A percentile compares a stretch with the other conserved stretches of the same genome.
Conservation (phyloP, 345 rosid genomes). For the Balakata baccata region DNA sequence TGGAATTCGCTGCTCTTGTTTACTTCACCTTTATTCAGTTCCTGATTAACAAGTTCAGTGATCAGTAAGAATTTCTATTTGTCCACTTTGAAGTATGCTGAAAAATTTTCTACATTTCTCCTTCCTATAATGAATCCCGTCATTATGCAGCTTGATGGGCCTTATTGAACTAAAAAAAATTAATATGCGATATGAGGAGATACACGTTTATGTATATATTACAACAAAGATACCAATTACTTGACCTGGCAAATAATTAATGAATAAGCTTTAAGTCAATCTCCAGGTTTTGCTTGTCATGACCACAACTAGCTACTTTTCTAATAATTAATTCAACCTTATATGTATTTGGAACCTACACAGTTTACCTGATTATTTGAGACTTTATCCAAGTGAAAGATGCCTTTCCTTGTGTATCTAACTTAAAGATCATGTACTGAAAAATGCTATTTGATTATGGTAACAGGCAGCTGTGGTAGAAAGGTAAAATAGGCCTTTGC, state of each 20-base stretch:
- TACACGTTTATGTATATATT: neutral
- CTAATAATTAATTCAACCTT: neutral
- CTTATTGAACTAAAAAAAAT: neutral
- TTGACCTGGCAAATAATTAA: neutral
- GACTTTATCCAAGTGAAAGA: neutral
- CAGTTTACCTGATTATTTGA: neutral
- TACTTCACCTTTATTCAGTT: neutral
- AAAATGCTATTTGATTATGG: neutral
- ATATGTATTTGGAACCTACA: neutral
- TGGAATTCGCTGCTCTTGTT: neutral
- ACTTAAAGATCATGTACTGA: neutral
- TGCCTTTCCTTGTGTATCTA: neutral
- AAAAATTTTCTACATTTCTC: neutral
- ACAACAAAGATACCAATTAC: neutral
- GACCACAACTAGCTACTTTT: neutral
- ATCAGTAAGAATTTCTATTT: neutral
- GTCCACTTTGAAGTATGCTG: neutral
- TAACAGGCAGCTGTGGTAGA: slow-evolving; percentile 65
- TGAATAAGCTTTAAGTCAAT: neutral
- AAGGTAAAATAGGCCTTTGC: slow-evolving; percentile 67
- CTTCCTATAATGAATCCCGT: neutral
- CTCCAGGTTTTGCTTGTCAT: neutral
- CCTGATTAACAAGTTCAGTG: neutral
- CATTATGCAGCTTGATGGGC: neutral
- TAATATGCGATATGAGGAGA: neutral